A percentile compares a stretch with the other conserved stretches of the same genome.
Evolutionary conservation across 129 eudicot genomes (phyloP).

Genomic region (Flaveria robusta): DNA sequence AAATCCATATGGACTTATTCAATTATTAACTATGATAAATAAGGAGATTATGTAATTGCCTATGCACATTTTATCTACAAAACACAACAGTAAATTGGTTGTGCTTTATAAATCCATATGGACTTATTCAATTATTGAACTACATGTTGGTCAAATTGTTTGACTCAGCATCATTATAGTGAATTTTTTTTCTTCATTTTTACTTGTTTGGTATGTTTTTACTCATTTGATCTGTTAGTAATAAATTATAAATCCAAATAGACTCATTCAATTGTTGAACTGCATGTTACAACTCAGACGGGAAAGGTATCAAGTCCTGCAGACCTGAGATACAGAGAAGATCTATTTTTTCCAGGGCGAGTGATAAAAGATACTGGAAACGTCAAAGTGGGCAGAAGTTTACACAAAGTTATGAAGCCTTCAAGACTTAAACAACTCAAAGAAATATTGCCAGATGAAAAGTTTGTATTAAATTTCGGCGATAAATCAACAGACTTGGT

Average conservation of each 20-base stretch:
- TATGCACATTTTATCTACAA: too few relatives aligned
- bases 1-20: too few relatives aligned
- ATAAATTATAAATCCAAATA: background rate
- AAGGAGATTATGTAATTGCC: too few relatives aligned
- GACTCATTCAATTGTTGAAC: background rate
- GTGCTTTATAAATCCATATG: background rate
- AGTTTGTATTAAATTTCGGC: constrained; percentile 61
- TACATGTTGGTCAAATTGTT: background rate
- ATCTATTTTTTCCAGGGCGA: constrained; percentile 79
- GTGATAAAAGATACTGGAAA: constrained; percentile 58
- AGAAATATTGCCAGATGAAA: constrained; percentile 73
- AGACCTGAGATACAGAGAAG: constrained; percentile 86
- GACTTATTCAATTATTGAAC: too few relatives aligned
- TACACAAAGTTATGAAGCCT: constrained; percentile 66
- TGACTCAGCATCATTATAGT: background rate
- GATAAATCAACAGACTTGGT: constrained; percentile 67
- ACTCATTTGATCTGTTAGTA: background rate
- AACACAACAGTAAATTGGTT: too few relatives aligned
- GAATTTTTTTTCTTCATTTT: background rate
- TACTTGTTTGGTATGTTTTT: background rate
- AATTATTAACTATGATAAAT: too few relatives aligned
- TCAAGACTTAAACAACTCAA: constrained; percentile 60
- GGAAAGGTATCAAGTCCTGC: constrained; percentile 89
- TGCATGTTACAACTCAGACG: constrained; percentile 44
- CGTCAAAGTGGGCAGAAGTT: constrained; percentile 43